Conservation (phyloP, 495 filamentous ascomycete genomes). For the Cenococcum geophilum region DNA sequence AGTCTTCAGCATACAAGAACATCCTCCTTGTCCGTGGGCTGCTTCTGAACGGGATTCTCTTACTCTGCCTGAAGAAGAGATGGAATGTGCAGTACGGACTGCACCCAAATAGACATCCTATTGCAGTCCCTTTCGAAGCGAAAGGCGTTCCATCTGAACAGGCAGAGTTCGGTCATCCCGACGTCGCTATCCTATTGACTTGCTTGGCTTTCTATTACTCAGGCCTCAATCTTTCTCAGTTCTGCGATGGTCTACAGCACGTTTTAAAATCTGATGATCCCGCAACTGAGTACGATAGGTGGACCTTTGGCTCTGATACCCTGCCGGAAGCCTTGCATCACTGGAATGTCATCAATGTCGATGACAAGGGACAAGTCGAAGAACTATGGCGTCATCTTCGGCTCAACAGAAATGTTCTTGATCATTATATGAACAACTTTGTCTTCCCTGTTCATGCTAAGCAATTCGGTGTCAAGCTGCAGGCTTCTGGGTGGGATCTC, state of each 20-base stretch:
- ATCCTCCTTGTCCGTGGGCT: conserved; percentile 41
- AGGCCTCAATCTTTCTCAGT: conserved; percentile 39
- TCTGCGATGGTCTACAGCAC: conserved; percentile 38
- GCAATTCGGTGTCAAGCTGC: conserved; percentile 48
- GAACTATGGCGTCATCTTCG: conserved; percentile 42
- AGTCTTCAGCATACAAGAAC: conserved; percentile 32
- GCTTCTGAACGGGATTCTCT: conserved; percentile 39
- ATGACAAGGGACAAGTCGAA: conserved; percentile 44
- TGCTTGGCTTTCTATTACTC: conserved; percentile 49
- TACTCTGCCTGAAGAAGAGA: conserved; percentile 39
- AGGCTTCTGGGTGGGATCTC: conserved; percentile 50
- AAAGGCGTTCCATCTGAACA: conserved; percentile 45
- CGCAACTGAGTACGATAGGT: conserved; percentile 45
- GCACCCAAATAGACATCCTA: conserved; percentile 36
- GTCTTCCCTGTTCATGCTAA: conserved; percentile 49
- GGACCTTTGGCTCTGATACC: conserved; percentile 32
- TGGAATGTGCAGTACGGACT: conserved; percentile 46
- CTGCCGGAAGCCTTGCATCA: conserved; percentile 41
- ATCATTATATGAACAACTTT: conserved; percentile 50
- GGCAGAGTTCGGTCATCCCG: conserved; percentile 50
- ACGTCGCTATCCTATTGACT: conserved; percentile 50
- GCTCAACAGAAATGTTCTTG: conserved; percentile 38
- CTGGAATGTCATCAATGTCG: conserved; percentile 48
- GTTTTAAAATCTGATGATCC: conserved; percentile 49
- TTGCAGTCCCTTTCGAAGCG: conserved; percentile 44